Base-by-base conservation (phyloP, 2,329 filamentous ascomycete species). In the Venturia effusa region DNA sequence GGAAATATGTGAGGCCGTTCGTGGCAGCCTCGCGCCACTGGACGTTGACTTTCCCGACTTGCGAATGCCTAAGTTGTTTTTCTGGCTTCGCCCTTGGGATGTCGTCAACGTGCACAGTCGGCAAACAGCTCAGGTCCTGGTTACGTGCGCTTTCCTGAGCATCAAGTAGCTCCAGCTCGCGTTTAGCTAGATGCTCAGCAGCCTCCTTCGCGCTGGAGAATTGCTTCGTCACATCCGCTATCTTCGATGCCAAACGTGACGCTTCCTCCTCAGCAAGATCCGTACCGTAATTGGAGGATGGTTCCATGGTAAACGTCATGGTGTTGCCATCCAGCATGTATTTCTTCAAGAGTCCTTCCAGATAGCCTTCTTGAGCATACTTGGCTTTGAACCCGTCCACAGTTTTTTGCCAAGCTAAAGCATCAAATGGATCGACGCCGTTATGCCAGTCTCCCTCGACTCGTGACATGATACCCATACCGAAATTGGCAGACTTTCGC, bases 401-500 rank as follows among this genome's bases (percentile, higher is more conserved):
- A 0, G 90, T 91, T 54, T 94, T 88, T 69, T 96, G 94, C 91
- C 92, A 97, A 1, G 91, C 88, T 41, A 99, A 79, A 15, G 90
- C 87, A 68, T 96, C 87, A 75, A 97, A 95, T 0, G 94, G 93
- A 73, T 97, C 90, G 3, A 92, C 86, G 5, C 93, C 94, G 64
- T 94, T 95, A 76, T 99, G 97, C 94, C 94, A 99, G 65, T 89
- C 88, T 1, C 91, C 88, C 72, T 96, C 90, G 8, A 97, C 81
- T 51, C 93, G 86, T 69, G 96, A 90, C 75, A 99, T 85, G 62
- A 97, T 84, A 22, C 88, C 87, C 81, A 97, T 90, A 17, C 94
- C 94, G 72, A 99, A 99, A 70, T 89, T 92, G 63, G 94, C 90
- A 0, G 92, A 97, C 80, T 97, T 97, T 78, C 99, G 92, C 77